Evolutionary conservation across 192 early-diverging fungal genomes (phyloP).

Genomic region (Gonapodya sp.): DNA sequence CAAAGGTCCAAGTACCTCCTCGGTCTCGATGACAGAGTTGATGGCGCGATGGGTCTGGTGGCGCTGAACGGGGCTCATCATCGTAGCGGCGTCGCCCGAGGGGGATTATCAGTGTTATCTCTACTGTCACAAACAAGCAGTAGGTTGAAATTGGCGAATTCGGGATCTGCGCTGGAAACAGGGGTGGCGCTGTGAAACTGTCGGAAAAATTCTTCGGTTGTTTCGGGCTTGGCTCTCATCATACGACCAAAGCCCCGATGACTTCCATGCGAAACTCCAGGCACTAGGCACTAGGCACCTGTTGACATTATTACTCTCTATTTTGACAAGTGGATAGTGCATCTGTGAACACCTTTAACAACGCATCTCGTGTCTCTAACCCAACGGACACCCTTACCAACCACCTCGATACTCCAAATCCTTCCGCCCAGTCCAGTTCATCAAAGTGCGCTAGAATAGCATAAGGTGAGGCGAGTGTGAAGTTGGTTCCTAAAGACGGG

Average conservation of each 20-base stretch:
- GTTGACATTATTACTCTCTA: no score
- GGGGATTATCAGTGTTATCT: no score
- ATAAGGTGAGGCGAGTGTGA: conserved; percentile 89
- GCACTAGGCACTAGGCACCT: no score
- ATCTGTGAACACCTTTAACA: conserved; percentile 61
- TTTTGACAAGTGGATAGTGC: conserved; percentile 26
- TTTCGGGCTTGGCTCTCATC: no score
- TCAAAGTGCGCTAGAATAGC: conserved; percentile 90
- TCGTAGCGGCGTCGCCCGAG: no score
- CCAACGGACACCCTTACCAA: conserved; percentile 86
- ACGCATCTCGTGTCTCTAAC: conserved; percentile 58
- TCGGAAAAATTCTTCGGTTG: no score
- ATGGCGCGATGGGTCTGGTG: neutral
- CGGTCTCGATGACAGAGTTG: neutral
- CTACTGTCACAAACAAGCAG: no score
- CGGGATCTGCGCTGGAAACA: no score
- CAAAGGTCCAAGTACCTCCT: neutral
- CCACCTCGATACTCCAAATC: conserved; percentile 62
- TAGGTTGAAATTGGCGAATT: no score
- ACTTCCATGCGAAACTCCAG: no score
- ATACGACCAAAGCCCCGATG: no score
- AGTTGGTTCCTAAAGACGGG: conserved; percentile 93
- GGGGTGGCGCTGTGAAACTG: no score
- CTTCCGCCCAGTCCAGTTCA: conserved; percentile 87
- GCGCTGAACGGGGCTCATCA: neutral